These are phyloP conservation scores for Polyplosphaeria fusca DNA, from an alignment of 495 filamentous ascomycete species.

Conservation along the genomic window DNA sequence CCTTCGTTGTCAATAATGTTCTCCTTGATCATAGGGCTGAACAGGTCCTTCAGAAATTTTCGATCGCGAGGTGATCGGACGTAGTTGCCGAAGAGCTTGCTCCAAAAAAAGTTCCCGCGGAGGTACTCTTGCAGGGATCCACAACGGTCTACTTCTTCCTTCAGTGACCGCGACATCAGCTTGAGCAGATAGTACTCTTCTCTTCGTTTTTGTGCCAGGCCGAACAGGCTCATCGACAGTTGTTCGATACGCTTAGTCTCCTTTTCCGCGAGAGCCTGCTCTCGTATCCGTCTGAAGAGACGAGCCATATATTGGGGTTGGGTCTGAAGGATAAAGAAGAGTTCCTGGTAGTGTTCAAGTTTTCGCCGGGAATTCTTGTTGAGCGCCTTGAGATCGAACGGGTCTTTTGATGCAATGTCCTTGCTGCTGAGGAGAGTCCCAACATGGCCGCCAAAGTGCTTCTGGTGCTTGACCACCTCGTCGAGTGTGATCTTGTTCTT, in stretches of 20 bases:
- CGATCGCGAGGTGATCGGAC: conserved; percentile 88
- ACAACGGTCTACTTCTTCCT: conserved; percentile 80
- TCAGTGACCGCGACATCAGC: conserved; percentile 74
- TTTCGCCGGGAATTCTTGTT: conserved; percentile 95
- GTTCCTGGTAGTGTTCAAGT: conserved; percentile 92
- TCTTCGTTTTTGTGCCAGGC: conserved; percentile 91
- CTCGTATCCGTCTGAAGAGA: conserved; percentile 78
- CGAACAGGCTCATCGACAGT: conserved; percentile 94
- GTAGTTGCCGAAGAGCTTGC: conserved; percentile 79
- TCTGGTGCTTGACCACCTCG: conserved; percentile 95
- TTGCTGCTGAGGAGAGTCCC: conserved; percentile 82
- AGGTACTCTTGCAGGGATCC: conserved; percentile 76
- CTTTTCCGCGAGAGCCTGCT: conserved; percentile 82
- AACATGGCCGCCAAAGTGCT: conserved; percentile 89
- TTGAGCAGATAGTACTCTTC: conserved; percentile 97
- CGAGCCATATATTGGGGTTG: conserved; percentile 91
- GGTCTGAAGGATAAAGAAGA: conserved; percentile 97
- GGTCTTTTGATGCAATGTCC: conserved; percentile 82
- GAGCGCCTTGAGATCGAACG: conserved; percentile 92
- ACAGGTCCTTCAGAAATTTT: conserved; percentile 81
- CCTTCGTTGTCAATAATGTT: conserved; percentile 88
- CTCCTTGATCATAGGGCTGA: conserved; percentile 78
- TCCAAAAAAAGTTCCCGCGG: conserved; percentile 89
- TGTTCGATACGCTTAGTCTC: conserved; percentile 89
- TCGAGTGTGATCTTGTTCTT: conserved; percentile 99